phyloP scores from a whole-genome alignment of 257 asterid species.

The Nicotiana otophora region DNA sequence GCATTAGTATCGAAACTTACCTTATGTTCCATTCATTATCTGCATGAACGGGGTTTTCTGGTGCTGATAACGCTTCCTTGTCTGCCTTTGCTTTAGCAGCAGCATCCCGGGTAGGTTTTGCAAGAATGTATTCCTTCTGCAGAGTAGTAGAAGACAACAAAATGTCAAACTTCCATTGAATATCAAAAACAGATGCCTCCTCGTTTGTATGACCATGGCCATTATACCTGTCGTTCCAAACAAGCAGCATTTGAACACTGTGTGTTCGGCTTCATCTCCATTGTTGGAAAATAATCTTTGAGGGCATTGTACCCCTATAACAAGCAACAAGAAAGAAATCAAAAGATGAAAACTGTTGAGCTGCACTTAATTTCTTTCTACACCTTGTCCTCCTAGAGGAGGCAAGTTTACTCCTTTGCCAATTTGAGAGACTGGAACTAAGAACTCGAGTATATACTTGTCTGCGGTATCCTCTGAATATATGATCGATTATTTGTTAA shows the following conservation, averaged over 20 bases:
- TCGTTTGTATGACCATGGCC: neutral
- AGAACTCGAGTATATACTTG: no score
- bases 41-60: slow-evolving; percentile 58
- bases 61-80: slow-evolving; percentile 39
- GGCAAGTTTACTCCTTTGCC: neutral
- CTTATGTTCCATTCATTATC: slow-evolving; percentile 98
- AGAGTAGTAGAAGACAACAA: neutral
- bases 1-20: slow-evolving; percentile 21
- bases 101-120: slow-evolving; percentile 88
- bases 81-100: slow-evolving; percentile 72
- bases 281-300: slow-evolving; percentile 89
- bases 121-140: slow-evolving; percentile 73
- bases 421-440: no score
- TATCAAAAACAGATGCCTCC: neutral
- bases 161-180: neutral
- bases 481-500: neutral
- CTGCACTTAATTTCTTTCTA: neutral
- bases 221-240: slow-evolving; percentile 83
- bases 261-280: slow-evolving; percentile 97
- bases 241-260: slow-evolving; percentile 95
- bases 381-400: neutral
- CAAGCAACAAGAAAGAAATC: slow-evolving; percentile 8
- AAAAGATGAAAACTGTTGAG: neutral
- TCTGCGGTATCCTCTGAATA: no score
- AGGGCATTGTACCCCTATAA: slow-evolving; percentile 93